Evolutionary conservation across 345 rosid genomes (phyloP).

Genomic region (Populus simonii): DNA sequence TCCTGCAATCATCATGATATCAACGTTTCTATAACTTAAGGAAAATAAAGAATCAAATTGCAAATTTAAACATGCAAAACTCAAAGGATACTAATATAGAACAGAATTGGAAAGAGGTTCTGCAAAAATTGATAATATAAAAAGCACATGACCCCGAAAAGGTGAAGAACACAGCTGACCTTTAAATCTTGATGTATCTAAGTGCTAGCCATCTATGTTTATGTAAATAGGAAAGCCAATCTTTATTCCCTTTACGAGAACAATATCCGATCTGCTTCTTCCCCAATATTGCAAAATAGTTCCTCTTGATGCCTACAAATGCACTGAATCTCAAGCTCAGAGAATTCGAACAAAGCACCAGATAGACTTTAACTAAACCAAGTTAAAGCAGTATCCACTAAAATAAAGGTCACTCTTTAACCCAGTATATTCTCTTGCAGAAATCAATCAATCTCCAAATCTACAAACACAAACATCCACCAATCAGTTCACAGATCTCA

Average conservation of each 20-base stretch:
- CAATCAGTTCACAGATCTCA: slow-evolving; percentile 1
- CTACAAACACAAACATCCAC: neutral
- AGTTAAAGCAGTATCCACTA: slow-evolving; percentile 2
- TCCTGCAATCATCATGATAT: slow-evolving; percentile 26
- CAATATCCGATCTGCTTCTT: slow-evolving; percentile 7
- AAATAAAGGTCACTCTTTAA: slow-evolving; percentile 7
- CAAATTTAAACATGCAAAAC: slow-evolving; percentile 4
- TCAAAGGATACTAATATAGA: neutral
- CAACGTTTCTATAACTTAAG: neutral
- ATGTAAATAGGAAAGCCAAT: slow-evolving; percentile 13
- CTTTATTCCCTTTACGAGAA: slow-evolving; percentile 5
- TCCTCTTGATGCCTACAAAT: slow-evolving; percentile 3
- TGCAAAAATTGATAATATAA: neutral
- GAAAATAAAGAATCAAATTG: neutral
- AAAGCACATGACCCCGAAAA: slow-evolving; percentile 1
- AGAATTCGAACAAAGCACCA: neutral
- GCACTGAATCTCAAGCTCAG: slow-evolving; percentile 7
- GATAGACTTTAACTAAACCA: slow-evolving; percentile 1
- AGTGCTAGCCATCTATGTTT: slow-evolving; percentile 9
- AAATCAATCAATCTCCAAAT: slow-evolving; percentile 11
- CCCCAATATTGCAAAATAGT: slow-evolving; percentile 2
- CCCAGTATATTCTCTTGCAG: slow-evolving; percentile 11
- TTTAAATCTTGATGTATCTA: slow-evolving; percentile 21
- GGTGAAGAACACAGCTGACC: slow-evolving; percentile 17
- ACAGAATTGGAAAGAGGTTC: neutral